Percentiles rank a stretch among this genome's conserved stretches.
Conservation (phyloP, 2,329 filamentous ascomycete species). For the Ampelomyces quisqualis region DNA sequence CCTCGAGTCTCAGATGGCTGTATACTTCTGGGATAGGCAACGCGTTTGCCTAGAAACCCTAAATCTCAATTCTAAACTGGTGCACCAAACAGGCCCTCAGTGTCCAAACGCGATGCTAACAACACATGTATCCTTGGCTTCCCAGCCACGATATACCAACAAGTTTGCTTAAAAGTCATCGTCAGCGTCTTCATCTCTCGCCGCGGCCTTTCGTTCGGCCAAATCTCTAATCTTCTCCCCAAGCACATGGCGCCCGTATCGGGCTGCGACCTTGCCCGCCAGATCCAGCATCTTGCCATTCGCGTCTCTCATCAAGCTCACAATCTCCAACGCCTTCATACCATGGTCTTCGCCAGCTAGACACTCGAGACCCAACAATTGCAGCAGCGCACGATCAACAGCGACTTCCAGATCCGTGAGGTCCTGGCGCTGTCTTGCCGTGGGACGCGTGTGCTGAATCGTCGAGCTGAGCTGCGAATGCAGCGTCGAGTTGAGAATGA, state of each 20-base stretch:
- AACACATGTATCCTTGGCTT: not conserved
- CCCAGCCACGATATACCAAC: not conserved
- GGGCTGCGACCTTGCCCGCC: slow-evolving; percentile 81
- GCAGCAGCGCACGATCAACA: slow-evolving; percentile 84
- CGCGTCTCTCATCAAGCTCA: slow-evolving; percentile 78
- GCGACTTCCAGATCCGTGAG: slow-evolving; percentile 75
- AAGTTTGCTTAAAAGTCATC: slow-evolving; percentile 5
- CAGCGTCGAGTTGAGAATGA: slow-evolving; percentile 71
- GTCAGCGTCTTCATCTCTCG: slow-evolving; percentile 52
- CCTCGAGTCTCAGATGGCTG: no score
- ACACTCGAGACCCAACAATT: slow-evolving; percentile 87
- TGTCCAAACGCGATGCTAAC: no score
- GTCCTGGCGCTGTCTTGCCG: slow-evolving; percentile 63
- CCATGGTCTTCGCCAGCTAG: slow-evolving; percentile 88
- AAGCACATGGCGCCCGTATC: slow-evolving; percentile 77
- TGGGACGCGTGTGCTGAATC: slow-evolving; percentile 65
- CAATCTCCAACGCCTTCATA: slow-evolving; percentile 92
- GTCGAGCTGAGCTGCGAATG: slow-evolving; percentile 75
- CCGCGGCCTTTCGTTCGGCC: slow-evolving; percentile 68
- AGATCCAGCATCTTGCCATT: slow-evolving; percentile 89
- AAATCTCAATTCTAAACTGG: no score
- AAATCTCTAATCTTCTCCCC: slow-evolving; percentile 88
- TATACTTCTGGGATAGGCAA: no score
- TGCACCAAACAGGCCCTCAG: no score
- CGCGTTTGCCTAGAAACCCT: no score